A percentile compares a stretch with the other conserved stretches of the same genome.
phyloP scores from a whole-genome alignment of 306 rosid species.

The Prunus campanulata region DNA sequence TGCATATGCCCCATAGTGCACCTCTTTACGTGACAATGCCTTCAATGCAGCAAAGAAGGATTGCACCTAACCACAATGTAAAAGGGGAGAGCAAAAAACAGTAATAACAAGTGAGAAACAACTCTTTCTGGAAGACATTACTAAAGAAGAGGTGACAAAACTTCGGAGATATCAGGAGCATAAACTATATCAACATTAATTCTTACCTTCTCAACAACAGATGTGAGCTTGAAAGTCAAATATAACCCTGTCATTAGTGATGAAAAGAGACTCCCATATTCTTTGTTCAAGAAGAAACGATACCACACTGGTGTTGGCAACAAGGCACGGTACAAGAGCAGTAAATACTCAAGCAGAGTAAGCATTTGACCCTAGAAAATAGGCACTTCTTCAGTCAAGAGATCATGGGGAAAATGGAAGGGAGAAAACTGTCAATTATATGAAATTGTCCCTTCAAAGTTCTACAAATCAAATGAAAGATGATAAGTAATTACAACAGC shows the following conservation, averaged over 20 bases:
- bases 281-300: conserved; percentile 98
- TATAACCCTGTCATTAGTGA: conserved; percentile 92
- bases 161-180: background rate
- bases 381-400: conserved; percentile 31
- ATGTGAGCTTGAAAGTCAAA: conserved; percentile 92
- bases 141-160: background rate
- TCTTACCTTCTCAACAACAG: conserved; percentile 91
- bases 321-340: conserved; percentile 89
- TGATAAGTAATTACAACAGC: background rate
- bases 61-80: conserved; percentile 62
- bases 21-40: conserved; percentile 93
- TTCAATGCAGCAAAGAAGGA: conserved; percentile 81
- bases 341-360: conserved; percentile 81
- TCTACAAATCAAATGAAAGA: conserved; percentile 2
- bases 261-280: conserved; percentile 94
- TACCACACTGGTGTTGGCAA: conserved; percentile 98
- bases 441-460: conserved; percentile 10
- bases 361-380: conserved; percentile 87
- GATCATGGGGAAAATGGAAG: background rate
- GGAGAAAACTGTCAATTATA: background rate
- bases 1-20: conserved; percentile 97
- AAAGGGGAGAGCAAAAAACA: background rate
- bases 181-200: background rate
- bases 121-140: background rate
- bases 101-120: background rate